Conservation (phyloP, 192 early-diverging fungal genomes). For the Coemansia guatemalensis region DNA sequence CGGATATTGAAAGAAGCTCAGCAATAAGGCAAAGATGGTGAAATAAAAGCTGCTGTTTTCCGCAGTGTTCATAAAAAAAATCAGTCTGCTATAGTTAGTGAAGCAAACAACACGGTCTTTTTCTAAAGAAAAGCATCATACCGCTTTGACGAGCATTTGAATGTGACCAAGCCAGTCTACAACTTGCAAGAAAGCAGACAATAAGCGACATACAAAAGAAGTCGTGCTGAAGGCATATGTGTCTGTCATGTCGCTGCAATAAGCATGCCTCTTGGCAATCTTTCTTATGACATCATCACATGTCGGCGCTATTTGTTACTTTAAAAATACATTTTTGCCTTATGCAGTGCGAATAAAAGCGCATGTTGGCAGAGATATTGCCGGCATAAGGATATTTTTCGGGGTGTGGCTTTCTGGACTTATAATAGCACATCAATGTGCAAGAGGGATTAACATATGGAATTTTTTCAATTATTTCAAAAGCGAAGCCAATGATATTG, state of each 20-base stretch:
- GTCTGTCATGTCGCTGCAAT: not conserved
- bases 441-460: not conserved
- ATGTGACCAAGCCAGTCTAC: not conserved
- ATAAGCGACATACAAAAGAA: not conserved
- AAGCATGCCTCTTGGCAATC: not conserved
- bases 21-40: not conserved
- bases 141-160: not conserved
- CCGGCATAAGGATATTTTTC: not conserved
- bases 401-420: not conserved
- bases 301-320: not conserved
- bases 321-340: constrained; percentile 4
- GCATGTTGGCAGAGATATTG: not conserved
- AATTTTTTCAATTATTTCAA: not conserved
- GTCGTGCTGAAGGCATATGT: not conserved
- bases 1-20: not conserved
- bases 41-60: not conserved
- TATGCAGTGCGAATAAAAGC: not conserved
- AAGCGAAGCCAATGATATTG: not conserved
- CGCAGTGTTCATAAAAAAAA: not conserved
- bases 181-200: not conserved
- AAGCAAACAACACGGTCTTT: not conserved
- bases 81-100: not conserved
- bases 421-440: not conserved
- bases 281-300: constrained; percentile 1
- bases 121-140: not conserved